Evolutionary conservation across 169 alveolate genomes (phyloP), one percentile per base, ranked within the genome.

Genomic region (Toxoplasma gondii): DNA sequence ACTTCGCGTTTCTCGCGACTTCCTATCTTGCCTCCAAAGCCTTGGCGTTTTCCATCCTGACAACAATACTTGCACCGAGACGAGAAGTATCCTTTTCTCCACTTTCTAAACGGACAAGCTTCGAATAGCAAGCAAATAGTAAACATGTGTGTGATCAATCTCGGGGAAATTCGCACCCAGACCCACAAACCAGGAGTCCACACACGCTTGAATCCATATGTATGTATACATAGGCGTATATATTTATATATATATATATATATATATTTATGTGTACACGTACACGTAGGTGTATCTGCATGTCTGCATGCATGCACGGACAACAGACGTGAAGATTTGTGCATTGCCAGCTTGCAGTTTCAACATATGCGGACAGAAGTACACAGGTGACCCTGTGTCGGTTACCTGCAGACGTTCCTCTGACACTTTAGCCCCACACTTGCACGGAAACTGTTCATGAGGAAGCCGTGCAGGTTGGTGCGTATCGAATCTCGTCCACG

Each of bases 1-100:
- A 88, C 93, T 41, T 88, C 84, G n/a, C 49, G 38, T 38, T 74
- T 88, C 38, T 54, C 39, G 67, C 93, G 84, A 1, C 44, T 44
- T 17, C 44, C 84, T 5, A 12, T 27, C 43, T n/a, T 74, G 39
- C 43, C 43, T 4, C 41, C 84, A 31, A 64, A 64, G 84, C 84
- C 84, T 17, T 36, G 49, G 10, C 84, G 45, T n/a, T 74, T 74
- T 2, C 84, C 84, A 7, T 74, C 84, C 84, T 74, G 74, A 16
- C 7, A 16, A 64, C 74, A 64, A 4, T 7, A 64, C 74, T 27
- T 1, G 74, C 34, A 64, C 27, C 9, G 74, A 64, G 74, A 64
- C n/a, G 4, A 7, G 74, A 64, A 64, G 34, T 64, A 19, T 19
- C 9, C 74, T 27, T 64, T 27, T 64, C 74, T 16, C n/a, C 74